phyloP scores from a whole-genome alignment of 768 basidiomycete species.

The Lactarius sp. region DNA sequence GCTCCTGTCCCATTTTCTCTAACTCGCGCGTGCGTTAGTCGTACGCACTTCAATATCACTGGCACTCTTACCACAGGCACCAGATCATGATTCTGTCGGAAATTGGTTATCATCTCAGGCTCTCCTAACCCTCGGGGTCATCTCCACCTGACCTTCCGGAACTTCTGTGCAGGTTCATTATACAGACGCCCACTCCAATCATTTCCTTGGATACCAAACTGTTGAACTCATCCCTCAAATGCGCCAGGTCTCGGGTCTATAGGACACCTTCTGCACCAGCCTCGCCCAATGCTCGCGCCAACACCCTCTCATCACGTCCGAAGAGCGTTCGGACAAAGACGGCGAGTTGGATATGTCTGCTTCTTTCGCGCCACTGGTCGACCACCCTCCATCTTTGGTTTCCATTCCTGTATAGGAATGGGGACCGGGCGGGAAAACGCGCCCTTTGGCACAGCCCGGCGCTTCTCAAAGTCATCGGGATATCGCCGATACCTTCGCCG shows the following conservation, averaged over 20 bases:
- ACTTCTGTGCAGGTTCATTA: no score
- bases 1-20: no score
- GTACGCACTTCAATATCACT: no score
- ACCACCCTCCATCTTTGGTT: conserved; percentile 4
- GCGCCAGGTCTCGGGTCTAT: not conserved
- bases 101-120: no score
- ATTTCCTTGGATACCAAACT: no score
- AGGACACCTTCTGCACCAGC: no score
- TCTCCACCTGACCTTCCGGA: not conserved
- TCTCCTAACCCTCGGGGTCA: not conserved
- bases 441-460: not conserved
- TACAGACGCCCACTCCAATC: no score
- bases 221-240: conserved; percentile 6
- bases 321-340: conserved; percentile 8
- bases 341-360: conserved; percentile 1
- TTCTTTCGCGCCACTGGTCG: conserved; percentile 2
- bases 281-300: not conserved
- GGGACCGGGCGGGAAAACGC: not conserved
- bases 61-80: no score
- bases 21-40: no score
- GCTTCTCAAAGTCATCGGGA: not conserved
- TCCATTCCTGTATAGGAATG: not conserved
- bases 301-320: not conserved
- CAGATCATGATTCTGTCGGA: no score
- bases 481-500: conserved; percentile 3